Base-by-base conservation (phyloP, 1,284 basidiomycete species). In the Trichosporon inkin region DNA sequence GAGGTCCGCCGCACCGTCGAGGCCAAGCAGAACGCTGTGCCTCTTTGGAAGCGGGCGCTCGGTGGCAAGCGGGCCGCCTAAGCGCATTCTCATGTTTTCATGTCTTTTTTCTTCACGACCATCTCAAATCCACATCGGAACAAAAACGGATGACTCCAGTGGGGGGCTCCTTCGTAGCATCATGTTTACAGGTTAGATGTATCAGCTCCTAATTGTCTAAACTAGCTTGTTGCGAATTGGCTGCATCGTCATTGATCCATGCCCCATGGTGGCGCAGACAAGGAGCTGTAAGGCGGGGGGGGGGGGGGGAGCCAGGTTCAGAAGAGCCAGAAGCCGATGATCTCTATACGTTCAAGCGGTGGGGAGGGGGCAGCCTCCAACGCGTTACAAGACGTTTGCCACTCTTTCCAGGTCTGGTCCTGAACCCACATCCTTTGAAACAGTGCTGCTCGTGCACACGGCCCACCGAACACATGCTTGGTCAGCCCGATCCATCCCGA, bases 1-100 rank as follows among this genome's bases (percentile, higher is more conserved):
- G 87, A 89, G 76, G 84, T 84, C 56, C 78, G 82, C 67, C 76
- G 78, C 63, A 74, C 79, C 60, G 77, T 85, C 20, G 86, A 82
- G 56, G 81, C 78, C 60, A 89, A 88, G 79, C 55, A 64, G 58
- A 88, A 86, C 78, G 64, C 66, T 55, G 60, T 47, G 6, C 52
- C 58, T 8, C 38, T 70, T 35, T 64, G 63, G 59, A 62, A 65
- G 59, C 63, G 62, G 58, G 47, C 62, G 17, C 44, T 59, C 6
- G 56, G 64, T 19, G 17, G 52, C 53, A 49, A 49, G 44, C 44
- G 28, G 22, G 44, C 44, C 44, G 44, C 44, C 16, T 49, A 49
- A 28, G 13, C 11, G 44, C 17, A 47, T 16, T n/a, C 36, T 14
- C 24, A 49, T 49, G 16, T 28, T 28, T 22, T 28, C 16, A 10